A percentile compares a stretch with the other conserved stretches of the same genome.
Conservation (phyloP, 2,329 filamentous ascomycete species). For the Delphinella strobiligena region DNA sequence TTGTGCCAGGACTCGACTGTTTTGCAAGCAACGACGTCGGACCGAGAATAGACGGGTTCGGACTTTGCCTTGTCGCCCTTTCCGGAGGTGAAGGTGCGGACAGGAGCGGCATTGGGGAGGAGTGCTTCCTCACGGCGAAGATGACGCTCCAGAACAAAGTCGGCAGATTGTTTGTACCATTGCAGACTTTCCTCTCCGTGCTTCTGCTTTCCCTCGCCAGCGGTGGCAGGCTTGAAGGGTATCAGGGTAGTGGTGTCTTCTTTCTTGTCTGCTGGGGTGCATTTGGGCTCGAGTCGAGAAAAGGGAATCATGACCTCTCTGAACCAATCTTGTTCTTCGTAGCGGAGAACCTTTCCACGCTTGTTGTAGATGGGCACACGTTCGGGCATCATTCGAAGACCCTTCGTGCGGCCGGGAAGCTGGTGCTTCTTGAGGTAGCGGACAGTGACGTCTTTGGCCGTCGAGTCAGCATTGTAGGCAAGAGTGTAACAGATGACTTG, state of each 20-base stretch:
- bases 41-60: slow-evolving; percentile 69
- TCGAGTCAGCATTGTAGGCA: slow-evolving; percentile 70
- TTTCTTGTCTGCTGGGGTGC: slow-evolving; percentile 61
- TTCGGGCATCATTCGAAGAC: slow-evolving; percentile 62
- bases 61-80: slow-evolving; percentile 63
- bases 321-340: slow-evolving; percentile 83
- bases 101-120: slow-evolving; percentile 51
- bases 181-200: slow-evolving; percentile 50
- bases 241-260: slow-evolving; percentile 71
- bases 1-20: slow-evolving; percentile 97
- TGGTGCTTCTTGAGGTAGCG: slow-evolving; percentile 74
- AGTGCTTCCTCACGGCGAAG: slow-evolving; percentile 87
- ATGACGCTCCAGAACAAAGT: slow-evolving; percentile 77
- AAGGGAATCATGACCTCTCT: slow-evolving; percentile 68
- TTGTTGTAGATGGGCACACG: slow-evolving; percentile 71
- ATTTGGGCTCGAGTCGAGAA: slow-evolving; percentile 35
- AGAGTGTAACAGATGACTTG: slow-evolving; percentile 86
- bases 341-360: slow-evolving; percentile 62
- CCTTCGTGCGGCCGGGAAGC: slow-evolving; percentile 83
- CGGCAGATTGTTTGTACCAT: slow-evolving; percentile 74
- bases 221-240: slow-evolving; percentile 49
- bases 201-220: slow-evolving; percentile 17
- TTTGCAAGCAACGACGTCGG: slow-evolving; percentile 74
- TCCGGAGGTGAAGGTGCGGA: slow-evolving; percentile 61
- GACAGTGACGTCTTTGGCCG: slow-evolving; percentile 88